These are phyloP conservation scores for Nemophila menziesii DNA, from an alignment of 257 asterid species.

Conservation along the genomic window DNA sequence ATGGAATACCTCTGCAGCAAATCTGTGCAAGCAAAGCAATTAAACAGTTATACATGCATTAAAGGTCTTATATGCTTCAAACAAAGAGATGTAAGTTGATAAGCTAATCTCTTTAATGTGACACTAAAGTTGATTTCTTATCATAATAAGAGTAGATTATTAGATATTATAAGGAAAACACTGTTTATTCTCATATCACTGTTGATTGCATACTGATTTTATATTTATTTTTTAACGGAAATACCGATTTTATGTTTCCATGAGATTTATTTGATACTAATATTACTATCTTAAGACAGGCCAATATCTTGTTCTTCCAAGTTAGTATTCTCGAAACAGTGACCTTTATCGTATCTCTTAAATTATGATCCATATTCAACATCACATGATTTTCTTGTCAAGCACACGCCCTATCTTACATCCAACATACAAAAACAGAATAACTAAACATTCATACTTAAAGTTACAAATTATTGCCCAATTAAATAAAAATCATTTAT, in stretches of 20 bases:
- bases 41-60: constrained; percentile 10
- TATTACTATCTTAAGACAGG: too few relatives aligned
- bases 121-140: background rate
- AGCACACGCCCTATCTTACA: too few relatives aligned
- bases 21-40: constrained; percentile 49
- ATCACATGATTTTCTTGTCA: too few relatives aligned
- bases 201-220: background rate
- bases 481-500: background rate
- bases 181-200: background rate
- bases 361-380: too few relatives aligned
- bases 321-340: too few relatives aligned
- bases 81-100: background rate
- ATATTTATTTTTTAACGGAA: too few relatives aligned
- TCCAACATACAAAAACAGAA: too few relatives aligned
- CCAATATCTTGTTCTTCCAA: too few relatives aligned
- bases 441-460: background rate
- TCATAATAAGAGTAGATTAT: background rate
- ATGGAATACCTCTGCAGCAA: constrained; percentile 91
- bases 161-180: background rate
- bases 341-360: too few relatives aligned
- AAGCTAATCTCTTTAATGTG: background rate
- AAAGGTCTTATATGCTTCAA: background rate
- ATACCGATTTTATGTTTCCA: background rate
- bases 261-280: too few relatives aligned
- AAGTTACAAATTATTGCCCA: background rate